Conservation (phyloP, 192 early-diverging fungal species). For the Phycomyces nitens region DNA sequence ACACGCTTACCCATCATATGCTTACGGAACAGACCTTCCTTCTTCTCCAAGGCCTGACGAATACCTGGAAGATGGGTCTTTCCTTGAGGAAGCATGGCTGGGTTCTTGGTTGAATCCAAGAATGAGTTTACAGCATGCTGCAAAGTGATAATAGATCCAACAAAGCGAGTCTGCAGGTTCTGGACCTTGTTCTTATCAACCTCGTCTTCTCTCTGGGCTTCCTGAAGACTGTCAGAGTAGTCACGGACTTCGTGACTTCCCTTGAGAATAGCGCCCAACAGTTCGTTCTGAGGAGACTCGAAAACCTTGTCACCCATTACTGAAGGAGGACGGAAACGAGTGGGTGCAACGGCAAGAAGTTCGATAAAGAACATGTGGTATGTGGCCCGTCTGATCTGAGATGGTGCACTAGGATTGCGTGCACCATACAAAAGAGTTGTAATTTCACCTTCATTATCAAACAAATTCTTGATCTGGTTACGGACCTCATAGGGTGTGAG, state of each 20-base stretch:
- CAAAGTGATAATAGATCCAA: conserved; percentile 59
- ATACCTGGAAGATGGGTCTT: conserved; percentile 83
- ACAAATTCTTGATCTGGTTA: conserved; percentile 72
- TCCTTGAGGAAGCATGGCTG: conserved; percentile 54
- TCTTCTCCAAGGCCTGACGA: conserved; percentile 96
- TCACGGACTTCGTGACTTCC: conserved; percentile 65
- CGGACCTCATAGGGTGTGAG: conserved; percentile 79
- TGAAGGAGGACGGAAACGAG: conserved; percentile 89
- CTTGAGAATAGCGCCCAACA: conserved; percentile 81
- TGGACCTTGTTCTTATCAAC: conserved; percentile 18
- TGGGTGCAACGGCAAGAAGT: conserved; percentile 86
- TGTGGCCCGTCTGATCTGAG: conserved; percentile 38
- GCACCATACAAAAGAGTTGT: conserved; percentile 80
- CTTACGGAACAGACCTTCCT: conserved; percentile 97
- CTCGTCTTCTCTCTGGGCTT: conserved; percentile 12
- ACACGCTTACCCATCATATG: conserved; percentile 99
- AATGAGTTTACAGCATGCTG: conserved; percentile 90
- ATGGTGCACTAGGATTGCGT: conserved; percentile 45
- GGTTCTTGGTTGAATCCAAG: conserved; percentile 90
- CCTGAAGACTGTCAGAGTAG: conserved; percentile 40
- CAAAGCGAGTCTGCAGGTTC: conserved; percentile 19
- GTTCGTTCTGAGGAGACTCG: conserved; percentile 95
- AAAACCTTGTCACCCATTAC: conserved; percentile 85
- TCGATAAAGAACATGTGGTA: conserved; percentile 94
- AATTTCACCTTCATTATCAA: conserved; percentile 70